Base-by-base conservation (phyloP, 129 eudicot genomes). In the Artemisia annua region DNA sequence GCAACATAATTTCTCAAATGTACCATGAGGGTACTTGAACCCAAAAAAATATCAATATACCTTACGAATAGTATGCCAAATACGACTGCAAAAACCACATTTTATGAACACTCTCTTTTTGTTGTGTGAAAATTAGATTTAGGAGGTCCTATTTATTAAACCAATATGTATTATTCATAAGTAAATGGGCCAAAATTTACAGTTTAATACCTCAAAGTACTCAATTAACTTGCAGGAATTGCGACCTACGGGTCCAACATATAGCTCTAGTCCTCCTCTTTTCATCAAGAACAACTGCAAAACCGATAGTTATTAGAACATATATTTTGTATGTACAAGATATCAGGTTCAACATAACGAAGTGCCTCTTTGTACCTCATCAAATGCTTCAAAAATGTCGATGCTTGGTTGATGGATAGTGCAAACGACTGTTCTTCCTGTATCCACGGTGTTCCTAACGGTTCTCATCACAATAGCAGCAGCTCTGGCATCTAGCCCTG, bases 231-330 rank as follows among this genome's bases (percentile, higher is more conserved):
- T 71, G 55, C 88, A 70, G 46, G 97, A 91, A 50, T 91, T 91
- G 30, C 78, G 92, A 70, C 97, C 97, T 5, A 91, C 67, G 53
- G 95, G 91, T 66, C 97, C 97, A 13, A 84, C 97, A 48, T 88
- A 91, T 32, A 91, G 73, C 71, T 88, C 96, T 76, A 82, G 70
- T 20, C 97, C 97, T 60, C 97, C 97, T 14, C 92, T 81, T 84
- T 91, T 88, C 92, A 91, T 79, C 72, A 91, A 79, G 69, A 91
- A 84, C 11, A 91, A 73, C 97, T 91, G 85, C 79, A 80, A 81
- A 55, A 59, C 24, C 48, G 11, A 8, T 26, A 22, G 13, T 58
- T 30, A 66, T 76, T 48, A 76, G 20, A 58, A 48, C 49, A 52
- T 30, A 28, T 19, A 6, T 55, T 54, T 55, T 6, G 7, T 56